Base-by-base conservation (phyloP, 192 early-diverging fungal genomes). In the Entophlyctis luteolus region DNA sequence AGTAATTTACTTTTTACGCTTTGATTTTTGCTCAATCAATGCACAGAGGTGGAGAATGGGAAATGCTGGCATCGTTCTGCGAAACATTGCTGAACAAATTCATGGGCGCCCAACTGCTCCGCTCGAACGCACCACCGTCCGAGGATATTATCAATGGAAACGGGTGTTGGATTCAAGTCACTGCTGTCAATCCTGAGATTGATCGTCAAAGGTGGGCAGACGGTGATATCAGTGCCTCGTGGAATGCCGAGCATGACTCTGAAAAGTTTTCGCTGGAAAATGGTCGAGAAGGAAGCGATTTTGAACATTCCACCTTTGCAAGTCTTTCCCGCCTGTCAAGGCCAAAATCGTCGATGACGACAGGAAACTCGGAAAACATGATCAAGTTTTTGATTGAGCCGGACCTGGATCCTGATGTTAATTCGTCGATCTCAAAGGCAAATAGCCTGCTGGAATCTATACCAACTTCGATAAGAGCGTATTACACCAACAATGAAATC, bases 31-130 rank as follows among this genome's bases (percentile, higher is more conserved):
- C 20, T 18, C 10, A 29, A 38, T 25, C 53, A n/a, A 5, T 65
- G 29, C 8, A 31, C 27, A 71, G 70, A 36, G 70, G 29, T 22
- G 72, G 72, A 4, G 85, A 88, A 60, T 91, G 89, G 90, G 90
- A 91, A 74, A 88, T 85, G 56, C 75, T 91, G 39, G 77, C 75
- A 10, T 73, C 86, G 5, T 91, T 91, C 67, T 79, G 81, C 49
- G 90, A 91, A 27, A 75, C 86, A 16, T 81, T 91, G 37, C 74
- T 85, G 68, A 83, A 80, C 57, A 76, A 83, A n/a, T 87, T 89
- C 69, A 78, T 82, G 1, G 84, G 84, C 28, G 80, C 83, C 14
- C 71, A 77, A 47, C 36, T 88, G 14, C 39, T 88, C 25, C 42
- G 72, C 34, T 59, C 69, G 8, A 88, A 80, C 22, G 59, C 68